Conservation (phyloP, 2,329 filamentous ascomycete genomes). For the Ophiocordyceps sinensis region DNA sequence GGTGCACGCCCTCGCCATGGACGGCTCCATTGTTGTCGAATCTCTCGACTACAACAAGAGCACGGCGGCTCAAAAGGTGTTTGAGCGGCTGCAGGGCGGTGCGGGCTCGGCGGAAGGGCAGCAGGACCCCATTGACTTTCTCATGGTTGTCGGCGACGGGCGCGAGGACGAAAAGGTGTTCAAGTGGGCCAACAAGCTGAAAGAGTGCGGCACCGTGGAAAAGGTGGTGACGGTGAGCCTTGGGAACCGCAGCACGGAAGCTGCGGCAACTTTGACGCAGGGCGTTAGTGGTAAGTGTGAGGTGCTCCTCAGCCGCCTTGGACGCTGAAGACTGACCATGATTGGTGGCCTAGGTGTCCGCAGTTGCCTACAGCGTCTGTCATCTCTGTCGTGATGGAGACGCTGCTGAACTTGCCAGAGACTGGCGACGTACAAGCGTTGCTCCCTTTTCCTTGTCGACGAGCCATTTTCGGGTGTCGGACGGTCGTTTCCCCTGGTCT, state of each 20-base stretch:
- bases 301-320: neutral
- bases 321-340: neutral
- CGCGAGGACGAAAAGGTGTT: conserved; percentile 91
- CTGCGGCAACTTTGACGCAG: conserved; percentile 71
- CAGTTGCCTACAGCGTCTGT: conserved; percentile 23
- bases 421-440: no score
- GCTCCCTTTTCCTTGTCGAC: no score
- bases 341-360: conserved; percentile 20
- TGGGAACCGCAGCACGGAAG: conserved; percentile 77
- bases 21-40: conserved; percentile 72
- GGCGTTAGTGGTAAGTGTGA: conserved; percentile 65
- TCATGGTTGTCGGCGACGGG: conserved; percentile 81
- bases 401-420: no score
- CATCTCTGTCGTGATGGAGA: no score
- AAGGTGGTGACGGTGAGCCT: conserved; percentile 77
- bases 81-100: conserved; percentile 34
- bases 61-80: conserved; percentile 64
- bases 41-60: conserved; percentile 78
- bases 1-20: conserved; percentile 70
- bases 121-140: conserved; percentile 53
- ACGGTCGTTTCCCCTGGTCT: no score
- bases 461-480: no score
- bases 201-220: conserved; percentile 40
- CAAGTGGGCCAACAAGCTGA: conserved; percentile 76
- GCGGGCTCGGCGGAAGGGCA: neutral